Evolutionary conservation across 75 land plant species (phyloP), one percentile per base, ranked within the genome.

Genomic region (Sequoiadendron giganteum): DNA sequence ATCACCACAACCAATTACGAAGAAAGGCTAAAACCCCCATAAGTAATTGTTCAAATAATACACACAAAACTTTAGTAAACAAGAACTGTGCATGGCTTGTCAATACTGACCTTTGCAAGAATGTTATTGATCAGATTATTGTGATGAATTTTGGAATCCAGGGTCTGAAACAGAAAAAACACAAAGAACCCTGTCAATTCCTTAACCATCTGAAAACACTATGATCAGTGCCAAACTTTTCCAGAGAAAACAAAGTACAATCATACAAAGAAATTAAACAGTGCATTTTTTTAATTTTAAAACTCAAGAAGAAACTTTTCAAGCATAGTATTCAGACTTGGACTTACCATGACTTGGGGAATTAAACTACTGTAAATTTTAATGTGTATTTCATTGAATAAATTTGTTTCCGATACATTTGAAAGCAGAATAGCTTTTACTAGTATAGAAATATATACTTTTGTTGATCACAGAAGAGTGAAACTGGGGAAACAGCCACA

Each of bases 81-180:
- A 88, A 82, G 25, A 82, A 32, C 16, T 36, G 61, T 16, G 89
- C 42, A 30, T 45, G 39, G 34, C 8, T 73, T 48, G 47, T 85
- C 32, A n/a, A n/a, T 84, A 45, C 14, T 40, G 81, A 98, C 99
- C 99, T 98, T 98, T 61, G 99, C 99, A 40, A 98, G 90, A 40
- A 98, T 98, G 88, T 98, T 98, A 90, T 98, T 98, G 87, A 98
- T 93, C 78, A 98, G 97, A 85, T 98, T 98, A 90, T 98, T 98
- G 91, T 98, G 99, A 88, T 98, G 99, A 91, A 97, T 98, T 91
- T 98, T 98, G 40, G 99, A 98, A 91, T 98, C 99, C 93, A 98
- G 86, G 89, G 93, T 92, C 99, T 98, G 98, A 42, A 89, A 40
- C 48, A 83, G 16, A 79, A 82, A 32, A 47, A 79, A 88, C 45